phyloP scores from a whole-genome alignment of 2,329 filamentous ascomycete species.

The Cercospora sp. region DNA sequence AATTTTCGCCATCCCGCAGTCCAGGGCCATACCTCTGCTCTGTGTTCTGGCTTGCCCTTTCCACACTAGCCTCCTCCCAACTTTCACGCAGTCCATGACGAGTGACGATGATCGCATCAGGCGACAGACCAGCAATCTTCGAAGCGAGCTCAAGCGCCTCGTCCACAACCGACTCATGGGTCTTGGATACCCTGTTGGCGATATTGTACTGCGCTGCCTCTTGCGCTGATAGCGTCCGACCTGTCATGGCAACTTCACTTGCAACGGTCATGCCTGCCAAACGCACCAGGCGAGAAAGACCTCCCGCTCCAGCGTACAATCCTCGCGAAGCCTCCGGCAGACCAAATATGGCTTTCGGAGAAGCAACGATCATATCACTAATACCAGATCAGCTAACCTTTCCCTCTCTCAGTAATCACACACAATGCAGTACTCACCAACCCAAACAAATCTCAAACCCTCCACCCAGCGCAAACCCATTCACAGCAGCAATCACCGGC shows the following conservation, averaged over 20 bases:
- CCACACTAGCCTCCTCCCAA: conserved; percentile 47
- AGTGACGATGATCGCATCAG: conserved; percentile 46
- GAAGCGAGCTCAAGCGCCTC: conserved; percentile 43
- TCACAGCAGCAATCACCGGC: conserved; percentile 61
- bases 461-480: conserved; percentile 58
- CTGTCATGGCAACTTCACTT: conserved; percentile 53
- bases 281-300: conserved; percentile 53
- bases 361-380: conserved; percentile 55
- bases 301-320: conserved; percentile 56
- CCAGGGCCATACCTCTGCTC: conserved; percentile 45
- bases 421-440: conserved; percentile 36
- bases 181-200: conserved; percentile 43
- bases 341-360: conserved; percentile 53
- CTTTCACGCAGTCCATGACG: conserved; percentile 43
- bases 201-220: conserved; percentile 47
- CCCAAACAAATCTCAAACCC: conserved; percentile 59
- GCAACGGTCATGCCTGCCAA: conserved; percentile 52
- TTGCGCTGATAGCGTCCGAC: conserved; percentile 48
- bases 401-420: background rate
- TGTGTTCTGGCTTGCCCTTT: conserved; percentile 44
- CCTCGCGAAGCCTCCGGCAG: conserved; percentile 57
- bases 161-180: conserved; percentile 39
- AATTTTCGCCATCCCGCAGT: conserved; percentile 50
- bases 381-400: conserved; percentile 2
- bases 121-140: conserved; percentile 41